A percentile compares a stretch with the other conserved stretches of the same genome.
Conservation (phyloP, 345 rosid genomes). For the Noccaea caerulescens region DNA sequence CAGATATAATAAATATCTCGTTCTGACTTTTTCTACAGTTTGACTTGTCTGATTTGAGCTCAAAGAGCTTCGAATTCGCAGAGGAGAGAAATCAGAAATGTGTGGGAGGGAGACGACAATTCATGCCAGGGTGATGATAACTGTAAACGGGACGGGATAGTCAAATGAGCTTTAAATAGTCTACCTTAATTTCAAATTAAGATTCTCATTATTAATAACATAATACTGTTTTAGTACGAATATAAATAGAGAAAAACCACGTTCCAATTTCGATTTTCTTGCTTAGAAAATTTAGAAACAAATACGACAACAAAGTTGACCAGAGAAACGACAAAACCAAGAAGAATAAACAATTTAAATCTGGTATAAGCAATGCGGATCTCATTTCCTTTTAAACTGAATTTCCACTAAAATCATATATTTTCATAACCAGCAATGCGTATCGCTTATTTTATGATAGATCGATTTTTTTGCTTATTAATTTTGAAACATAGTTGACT, state of each 20-base stretch:
- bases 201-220: not conserved
- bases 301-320: not conserved
- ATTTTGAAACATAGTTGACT: too few relatives aligned
- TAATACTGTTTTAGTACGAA: too few relatives aligned
- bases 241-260: not conserved
- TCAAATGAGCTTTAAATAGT: conserved; percentile 29
- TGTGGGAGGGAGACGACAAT: conserved; percentile 34
- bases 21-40: conserved; percentile 4
- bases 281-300: not conserved
- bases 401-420: too few relatives aligned
- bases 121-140: conserved; percentile 11
- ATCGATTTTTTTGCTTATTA: too few relatives aligned
- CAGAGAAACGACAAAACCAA: not conserved
- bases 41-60: conserved; percentile 23
- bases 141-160: conserved; percentile 24
- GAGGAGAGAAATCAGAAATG: conserved; percentile 14
- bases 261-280: not conserved
- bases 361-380: too few relatives aligned
- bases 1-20: conserved; percentile 4
- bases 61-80: conserved; percentile 16
- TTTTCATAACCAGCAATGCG: too few relatives aligned
- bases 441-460: too few relatives aligned
- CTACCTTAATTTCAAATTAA: conserved; percentile 38
- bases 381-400: not conserved
- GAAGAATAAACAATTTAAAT: not conserved